phyloP scores from a whole-genome alignment of 108 stramenopile species.

The Nannochloropsis granulata region DNA sequence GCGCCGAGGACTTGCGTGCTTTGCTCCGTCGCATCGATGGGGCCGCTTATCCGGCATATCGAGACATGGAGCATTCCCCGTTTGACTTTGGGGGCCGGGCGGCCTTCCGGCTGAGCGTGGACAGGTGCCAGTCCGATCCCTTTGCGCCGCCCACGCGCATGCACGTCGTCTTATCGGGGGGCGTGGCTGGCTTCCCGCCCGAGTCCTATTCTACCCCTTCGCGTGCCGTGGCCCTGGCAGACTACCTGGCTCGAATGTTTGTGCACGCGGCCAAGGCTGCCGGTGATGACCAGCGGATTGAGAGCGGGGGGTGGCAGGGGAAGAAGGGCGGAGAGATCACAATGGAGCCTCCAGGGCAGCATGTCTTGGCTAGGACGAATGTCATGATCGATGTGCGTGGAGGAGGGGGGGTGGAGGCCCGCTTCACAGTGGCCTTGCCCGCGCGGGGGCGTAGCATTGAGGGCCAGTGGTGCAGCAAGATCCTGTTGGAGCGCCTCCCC shows the following conservation, averaged over 20 bases:
- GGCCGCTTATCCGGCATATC: conserved; percentile 65
- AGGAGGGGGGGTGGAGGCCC: conserved; percentile 51
- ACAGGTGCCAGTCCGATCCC: conserved; percentile 74
- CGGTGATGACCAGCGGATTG: conserved; percentile 56
- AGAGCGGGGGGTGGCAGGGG: conserved; percentile 23
- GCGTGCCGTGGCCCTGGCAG: conserved; percentile 49
- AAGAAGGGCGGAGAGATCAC: conserved; percentile 68
- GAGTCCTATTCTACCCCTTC: conserved; percentile 44
- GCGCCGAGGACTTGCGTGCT: conserved; percentile 43
- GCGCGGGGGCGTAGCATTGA: conserved; percentile 66
- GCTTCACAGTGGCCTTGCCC: conserved; percentile 79
- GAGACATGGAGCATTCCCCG: conserved; percentile 59
- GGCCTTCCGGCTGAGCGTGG: conserved; percentile 49
- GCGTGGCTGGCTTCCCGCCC: conserved; percentile 54
- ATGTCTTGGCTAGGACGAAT: conserved; percentile 71
- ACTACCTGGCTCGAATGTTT: conserved; percentile 60
- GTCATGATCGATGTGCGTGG: conserved; percentile 37
- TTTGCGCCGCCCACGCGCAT: conserved; percentile 77
- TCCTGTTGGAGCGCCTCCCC: conserved; percentile 53
- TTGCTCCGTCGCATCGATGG: conserved; percentile 57
- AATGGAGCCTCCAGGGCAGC: conserved; percentile 64
- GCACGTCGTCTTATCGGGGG: conserved; percentile 48
- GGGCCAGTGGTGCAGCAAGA: conserved; percentile 57
- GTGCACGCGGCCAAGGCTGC: conserved; percentile 40
- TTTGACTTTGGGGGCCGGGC: conserved; percentile 20